phyloP scores from a whole-genome alignment of 2,329 filamentous ascomycete genomes.

The Neonectria coccinea region DNA sequence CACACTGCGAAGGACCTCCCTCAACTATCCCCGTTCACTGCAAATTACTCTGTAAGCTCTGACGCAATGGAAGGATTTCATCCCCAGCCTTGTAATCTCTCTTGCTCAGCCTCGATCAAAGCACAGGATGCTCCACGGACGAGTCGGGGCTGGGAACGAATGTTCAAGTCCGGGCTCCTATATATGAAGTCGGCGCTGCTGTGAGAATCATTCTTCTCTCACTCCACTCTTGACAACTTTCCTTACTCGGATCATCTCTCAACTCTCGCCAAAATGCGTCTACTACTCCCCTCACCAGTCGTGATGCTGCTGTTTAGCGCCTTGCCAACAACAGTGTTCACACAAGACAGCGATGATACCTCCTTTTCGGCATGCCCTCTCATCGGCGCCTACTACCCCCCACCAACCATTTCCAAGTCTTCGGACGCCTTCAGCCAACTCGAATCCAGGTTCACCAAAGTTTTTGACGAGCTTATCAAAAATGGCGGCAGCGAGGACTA shows the following conservation, averaged over 20 bases:
- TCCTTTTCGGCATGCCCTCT: slow-evolving; percentile 37
- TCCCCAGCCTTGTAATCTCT: background rate
- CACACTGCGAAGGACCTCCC: no score
- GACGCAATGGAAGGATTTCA: background rate
- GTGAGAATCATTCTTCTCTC: background rate
- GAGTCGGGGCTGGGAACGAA: background rate
- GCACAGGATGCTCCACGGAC: background rate
- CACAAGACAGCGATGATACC: slow-evolving; percentile 20
- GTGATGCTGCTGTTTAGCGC: background rate
- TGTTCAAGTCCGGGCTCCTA: background rate
- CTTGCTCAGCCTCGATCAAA: background rate
- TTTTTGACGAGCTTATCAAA: slow-evolving; percentile 33
- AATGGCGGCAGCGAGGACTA: slow-evolving; percentile 35
- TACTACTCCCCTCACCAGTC: background rate
- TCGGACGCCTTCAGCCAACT: slow-evolving; percentile 14
- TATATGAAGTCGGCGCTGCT: background rate
- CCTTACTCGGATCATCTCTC: background rate
- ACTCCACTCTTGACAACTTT: background rate
- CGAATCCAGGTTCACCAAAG: slow-evolving; percentile 12
- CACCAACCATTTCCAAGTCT: slow-evolving; percentile 24
- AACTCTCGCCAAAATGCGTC: slow-evolving; percentile 10
- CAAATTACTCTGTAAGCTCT: background rate
- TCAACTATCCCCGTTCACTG: background rate
- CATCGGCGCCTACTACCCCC: slow-evolving; percentile 39
- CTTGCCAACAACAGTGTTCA: background rate